These are phyloP conservation scores for Sporothrix curviconia DNA, from an alignment of 2,329 filamentous ascomycete species.

Conservation along the genomic window DNA sequence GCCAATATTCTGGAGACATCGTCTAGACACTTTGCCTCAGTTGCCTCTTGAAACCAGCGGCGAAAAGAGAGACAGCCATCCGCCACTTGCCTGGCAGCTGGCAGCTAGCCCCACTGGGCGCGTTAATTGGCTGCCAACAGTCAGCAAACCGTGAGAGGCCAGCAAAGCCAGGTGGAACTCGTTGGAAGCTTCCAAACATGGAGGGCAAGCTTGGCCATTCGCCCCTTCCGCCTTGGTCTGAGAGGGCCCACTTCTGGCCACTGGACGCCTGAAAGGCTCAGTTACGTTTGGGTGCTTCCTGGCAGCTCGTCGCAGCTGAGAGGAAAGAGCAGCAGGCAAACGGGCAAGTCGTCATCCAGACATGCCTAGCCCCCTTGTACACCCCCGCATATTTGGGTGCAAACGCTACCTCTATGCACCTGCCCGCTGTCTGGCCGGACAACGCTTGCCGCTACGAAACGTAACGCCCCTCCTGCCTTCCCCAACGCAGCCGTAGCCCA, in stretches of 20 bases:
- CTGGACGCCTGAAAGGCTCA: no score
- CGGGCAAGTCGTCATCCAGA: constrained; percentile 26
- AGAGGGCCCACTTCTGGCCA: constrained; percentile 15
- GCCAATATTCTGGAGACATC: not conserved
- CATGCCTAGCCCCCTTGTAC: constrained; percentile 24
- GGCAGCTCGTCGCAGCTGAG: no score
- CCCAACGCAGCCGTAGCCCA: not conserved
- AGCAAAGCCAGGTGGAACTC: constrained; percentile 18
- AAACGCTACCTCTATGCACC: constrained; percentile 6
- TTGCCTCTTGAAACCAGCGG: not conserved
- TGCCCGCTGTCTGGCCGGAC: constrained; percentile 8
- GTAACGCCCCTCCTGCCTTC: constrained; percentile 2
- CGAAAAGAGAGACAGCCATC: no score
- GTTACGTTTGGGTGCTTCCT: no score
- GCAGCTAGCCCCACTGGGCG: not conserved
- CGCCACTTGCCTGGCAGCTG: constrained; percentile 6
- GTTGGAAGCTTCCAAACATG: constrained; percentile 20
- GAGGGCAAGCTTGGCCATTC: not conserved
- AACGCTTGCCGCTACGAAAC: constrained; percentile 12
- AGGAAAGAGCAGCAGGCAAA: no score
- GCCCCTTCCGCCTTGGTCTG: not conserved
- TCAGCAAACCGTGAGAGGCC: constrained; percentile 13
- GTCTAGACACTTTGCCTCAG: not conserved
- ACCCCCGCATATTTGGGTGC: not conserved
- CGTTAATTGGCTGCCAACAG: constrained; percentile 7